Evolutionary conservation across 2,329 filamentous ascomycete genomes (phyloP).

Genomic region (Apiospora saccharicola): DNA sequence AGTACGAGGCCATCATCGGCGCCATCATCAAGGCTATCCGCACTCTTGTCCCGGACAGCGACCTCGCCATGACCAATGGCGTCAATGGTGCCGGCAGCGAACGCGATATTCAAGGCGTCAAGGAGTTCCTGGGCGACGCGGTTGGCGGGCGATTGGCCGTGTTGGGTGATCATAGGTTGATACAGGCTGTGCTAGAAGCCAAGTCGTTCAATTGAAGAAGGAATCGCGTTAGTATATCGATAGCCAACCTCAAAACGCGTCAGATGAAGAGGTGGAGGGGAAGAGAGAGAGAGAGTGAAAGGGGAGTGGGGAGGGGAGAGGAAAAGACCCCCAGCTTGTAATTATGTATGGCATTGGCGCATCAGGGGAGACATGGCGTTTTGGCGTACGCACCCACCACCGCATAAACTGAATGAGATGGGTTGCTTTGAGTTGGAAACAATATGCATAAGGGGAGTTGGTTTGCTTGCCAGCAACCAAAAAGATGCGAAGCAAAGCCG

Average conservation of each 20-base stretch:
- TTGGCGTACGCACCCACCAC: conserved; percentile 9
- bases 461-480: not conserved
- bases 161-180: conserved; percentile 55
- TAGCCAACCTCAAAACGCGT: not conserved
- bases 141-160: conserved; percentile 57
- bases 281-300: not conserved
- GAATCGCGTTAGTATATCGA: not conserved
- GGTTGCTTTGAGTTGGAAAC: conserved; percentile 10
- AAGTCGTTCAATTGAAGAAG: conserved; percentile 55
- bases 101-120: conserved; percentile 53
- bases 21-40: conserved; percentile 62
- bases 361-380: conserved; percentile 12
- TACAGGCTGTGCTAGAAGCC: conserved; percentile 62
- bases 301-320: not conserved
- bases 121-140: conserved; percentile 63
- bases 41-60: conserved; percentile 48
- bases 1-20: conserved; percentile 63
- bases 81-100: conserved; percentile 49
- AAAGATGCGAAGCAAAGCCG: not conserved
- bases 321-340: not conserved
- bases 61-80: conserved; percentile 46
- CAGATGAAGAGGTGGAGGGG: not conserved
- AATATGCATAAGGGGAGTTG: not conserved
- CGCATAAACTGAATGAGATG: not conserved
- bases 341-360: conserved; percentile 11